These are phyloP conservation scores for Cicer judaicum DNA, from an alignment of 306 rosid genomes.

Conservation along the genomic window DNA sequence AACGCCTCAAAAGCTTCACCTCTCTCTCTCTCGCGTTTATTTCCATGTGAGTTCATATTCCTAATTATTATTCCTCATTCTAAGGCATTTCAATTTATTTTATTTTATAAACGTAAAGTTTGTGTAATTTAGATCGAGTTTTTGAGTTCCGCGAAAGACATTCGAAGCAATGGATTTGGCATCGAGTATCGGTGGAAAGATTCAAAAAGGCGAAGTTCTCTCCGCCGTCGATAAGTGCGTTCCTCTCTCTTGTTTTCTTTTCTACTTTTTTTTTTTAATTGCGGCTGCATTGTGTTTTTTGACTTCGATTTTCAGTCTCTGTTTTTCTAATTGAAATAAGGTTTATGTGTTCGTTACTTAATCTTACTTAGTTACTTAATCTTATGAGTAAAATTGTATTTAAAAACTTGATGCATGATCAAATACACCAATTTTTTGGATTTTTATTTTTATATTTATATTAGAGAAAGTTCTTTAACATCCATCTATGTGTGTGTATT, in stretches of 20 bases:
- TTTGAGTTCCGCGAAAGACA: conserved; percentile 14
- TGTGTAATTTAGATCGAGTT: conserved; percentile 29
- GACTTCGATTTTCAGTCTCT: not conserved
- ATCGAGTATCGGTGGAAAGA: conserved; percentile 84
- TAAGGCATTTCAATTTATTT: not conserved
- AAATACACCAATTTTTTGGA: no score
- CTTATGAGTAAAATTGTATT: no score
- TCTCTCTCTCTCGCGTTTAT: not conserved
- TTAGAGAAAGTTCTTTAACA: no score
- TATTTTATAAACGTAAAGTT: not conserved
- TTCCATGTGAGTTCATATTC: not conserved
- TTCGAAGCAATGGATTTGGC: conserved; percentile 84
- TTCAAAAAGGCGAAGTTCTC: conserved; percentile 69
- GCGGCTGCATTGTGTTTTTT: not conserved
- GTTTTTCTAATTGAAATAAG: conserved; percentile 13
- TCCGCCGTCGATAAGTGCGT: conserved; percentile 77
- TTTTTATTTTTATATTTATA: not conserved
- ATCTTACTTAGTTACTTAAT: not conserved
- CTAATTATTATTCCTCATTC: not conserved
- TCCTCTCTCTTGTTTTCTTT: not conserved
- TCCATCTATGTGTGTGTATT: not conserved
- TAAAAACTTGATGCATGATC: no score
- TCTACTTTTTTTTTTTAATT: not conserved
- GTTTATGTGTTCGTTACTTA: not conserved
- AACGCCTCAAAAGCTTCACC: not conserved